Evolutionary conservation across 441 rosid genomes (phyloP), one percentile per base, ranked within the genome.

Genomic region (Sinapis alba): DNA sequence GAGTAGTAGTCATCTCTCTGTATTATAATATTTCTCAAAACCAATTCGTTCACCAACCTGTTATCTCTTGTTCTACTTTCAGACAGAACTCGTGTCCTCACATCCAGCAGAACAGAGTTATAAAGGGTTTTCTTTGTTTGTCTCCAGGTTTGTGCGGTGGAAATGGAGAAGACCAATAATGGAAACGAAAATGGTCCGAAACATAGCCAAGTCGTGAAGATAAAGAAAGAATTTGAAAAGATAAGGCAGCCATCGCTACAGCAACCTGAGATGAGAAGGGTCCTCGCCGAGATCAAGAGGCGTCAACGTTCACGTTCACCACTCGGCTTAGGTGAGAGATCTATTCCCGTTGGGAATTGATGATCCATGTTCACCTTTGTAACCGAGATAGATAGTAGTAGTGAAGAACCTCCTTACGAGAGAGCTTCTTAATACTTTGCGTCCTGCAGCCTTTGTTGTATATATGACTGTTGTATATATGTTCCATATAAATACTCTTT

Each of bases 181-280:
- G 72, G 51, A 59, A 62, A 74, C 53, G 65, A 72, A 62, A 83
- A 74, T 3, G 65, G 78, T 60, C 87, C 86, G 3, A 68, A 84
- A 58, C 91, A 89, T 51, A 87, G 83, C 79, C 93, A 89, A 65
- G 93, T 87, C 6, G 81, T 74, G 69, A 87, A 86, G 83, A 84
- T 89, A 61, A 89, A 82, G 80, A 68, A 32, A 66, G 93, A 89
- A 43, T 63, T 65, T 2, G 91, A 89, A 74, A 87, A 82, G 77
- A 74, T 82, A 51, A 81, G 47, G 19, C 78, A 83, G 18, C 88
- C 86, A 6, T 76, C 90, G 0, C 66, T 82, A 69, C 69, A 78
- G 56, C 85, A 86, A 61, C 79, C 85, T 9, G 85, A 85, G 81
- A 78, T 84, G 83, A 79, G 83, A 50, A 70, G 83, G 43, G 78